These are phyloP conservation scores for Tulasnella calospora DNA, from an alignment of 768 basidiomycete species.

Conservation along the genomic window DNA sequence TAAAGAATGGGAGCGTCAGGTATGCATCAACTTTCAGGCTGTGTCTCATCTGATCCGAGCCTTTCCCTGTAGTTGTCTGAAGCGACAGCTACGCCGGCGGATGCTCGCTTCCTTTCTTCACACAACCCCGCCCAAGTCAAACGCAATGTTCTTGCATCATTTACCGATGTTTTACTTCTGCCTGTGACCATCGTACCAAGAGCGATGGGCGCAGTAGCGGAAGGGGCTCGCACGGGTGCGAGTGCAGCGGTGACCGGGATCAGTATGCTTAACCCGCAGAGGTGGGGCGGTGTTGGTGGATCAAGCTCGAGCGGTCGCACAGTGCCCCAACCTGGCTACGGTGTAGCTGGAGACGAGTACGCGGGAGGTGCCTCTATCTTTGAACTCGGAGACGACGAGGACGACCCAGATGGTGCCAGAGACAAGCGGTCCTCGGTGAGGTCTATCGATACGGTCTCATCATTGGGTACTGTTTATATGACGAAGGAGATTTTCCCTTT, in stretches of 20 bases:
- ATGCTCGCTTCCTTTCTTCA: constrained; percentile 68
- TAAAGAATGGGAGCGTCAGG: constrained; percentile 74
- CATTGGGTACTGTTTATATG: neutral
- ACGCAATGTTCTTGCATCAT: constrained; percentile 85
- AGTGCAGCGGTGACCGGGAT: constrained; percentile 77
- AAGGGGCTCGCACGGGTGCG: constrained; percentile 32
- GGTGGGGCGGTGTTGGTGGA: constrained; percentile 51
- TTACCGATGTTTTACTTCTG: constrained; percentile 80
- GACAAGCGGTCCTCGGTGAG: constrained; percentile 8
- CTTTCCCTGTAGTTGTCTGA: neutral
- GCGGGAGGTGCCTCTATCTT: constrained; percentile 25
- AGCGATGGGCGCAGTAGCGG: constrained; percentile 42
- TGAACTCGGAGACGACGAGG: constrained; percentile 30
- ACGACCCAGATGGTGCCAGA: neutral
- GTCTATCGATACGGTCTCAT: neutral
- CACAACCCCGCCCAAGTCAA: constrained; percentile 90
- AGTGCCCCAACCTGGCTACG: neutral
- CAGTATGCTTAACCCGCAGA: constrained; percentile 82
- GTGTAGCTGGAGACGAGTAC: constrained; percentile 13
- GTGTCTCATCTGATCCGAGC: neutral
- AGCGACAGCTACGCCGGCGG: neutral
- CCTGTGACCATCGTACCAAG: constrained; percentile 96
- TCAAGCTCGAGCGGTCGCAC: neutral
- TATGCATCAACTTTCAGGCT: constrained; percentile 32
- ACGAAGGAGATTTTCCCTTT: neutral